phyloP scores from a whole-genome alignment of 163 green algal genomes.

The Trebouxiophyceae sp. region DNA sequence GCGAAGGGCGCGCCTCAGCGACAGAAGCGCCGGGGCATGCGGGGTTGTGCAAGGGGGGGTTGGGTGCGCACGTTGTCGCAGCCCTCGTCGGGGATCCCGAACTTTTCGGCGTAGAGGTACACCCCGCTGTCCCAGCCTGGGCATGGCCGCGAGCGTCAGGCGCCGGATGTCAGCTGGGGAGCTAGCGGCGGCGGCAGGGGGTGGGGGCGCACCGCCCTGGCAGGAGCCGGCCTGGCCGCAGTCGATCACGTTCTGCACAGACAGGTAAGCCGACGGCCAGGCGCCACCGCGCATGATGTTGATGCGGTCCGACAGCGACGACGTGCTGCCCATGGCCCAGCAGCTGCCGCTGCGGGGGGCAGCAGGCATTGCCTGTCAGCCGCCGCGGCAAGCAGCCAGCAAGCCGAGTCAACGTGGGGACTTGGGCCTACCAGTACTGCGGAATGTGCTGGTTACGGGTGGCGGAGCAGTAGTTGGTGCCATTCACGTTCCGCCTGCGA shows the following conservation, averaged over 20 bases:
- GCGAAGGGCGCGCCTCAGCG: too few species aligned
- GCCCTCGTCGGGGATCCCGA: constrained; percentile 69
- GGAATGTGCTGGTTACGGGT: constrained; percentile 90
- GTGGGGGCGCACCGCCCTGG: constrained; percentile 37
- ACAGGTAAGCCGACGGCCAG: constrained; percentile 60
- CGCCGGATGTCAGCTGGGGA: too few species aligned
- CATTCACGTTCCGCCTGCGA: constrained; percentile 53
- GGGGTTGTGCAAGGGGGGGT: too few species aligned
- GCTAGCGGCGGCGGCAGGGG: constrained; percentile 9
- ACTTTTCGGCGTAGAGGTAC: constrained; percentile 54
- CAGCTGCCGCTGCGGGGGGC: constrained; percentile 39
- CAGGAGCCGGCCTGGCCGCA: constrained; percentile 60
- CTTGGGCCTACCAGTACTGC: constrained; percentile 18
- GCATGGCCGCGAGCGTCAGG: too few species aligned
- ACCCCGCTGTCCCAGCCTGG: constrained; percentile 39
- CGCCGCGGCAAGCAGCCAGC: not conserved
- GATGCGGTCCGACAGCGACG: constrained; percentile 58
- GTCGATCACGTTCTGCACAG: constrained; percentile 76
- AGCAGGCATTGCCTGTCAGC: not conserved
- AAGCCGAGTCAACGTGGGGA: not conserved
- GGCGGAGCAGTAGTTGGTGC: constrained; percentile 63
- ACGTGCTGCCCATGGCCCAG: constrained; percentile 67
- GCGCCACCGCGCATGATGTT: constrained; percentile 61
- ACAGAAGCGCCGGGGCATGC: too few species aligned
- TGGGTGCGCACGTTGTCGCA: constrained; percentile 86